phyloP scores from a whole-genome alignment of 257 asterid species.

The Catharanthus roseus region DNA sequence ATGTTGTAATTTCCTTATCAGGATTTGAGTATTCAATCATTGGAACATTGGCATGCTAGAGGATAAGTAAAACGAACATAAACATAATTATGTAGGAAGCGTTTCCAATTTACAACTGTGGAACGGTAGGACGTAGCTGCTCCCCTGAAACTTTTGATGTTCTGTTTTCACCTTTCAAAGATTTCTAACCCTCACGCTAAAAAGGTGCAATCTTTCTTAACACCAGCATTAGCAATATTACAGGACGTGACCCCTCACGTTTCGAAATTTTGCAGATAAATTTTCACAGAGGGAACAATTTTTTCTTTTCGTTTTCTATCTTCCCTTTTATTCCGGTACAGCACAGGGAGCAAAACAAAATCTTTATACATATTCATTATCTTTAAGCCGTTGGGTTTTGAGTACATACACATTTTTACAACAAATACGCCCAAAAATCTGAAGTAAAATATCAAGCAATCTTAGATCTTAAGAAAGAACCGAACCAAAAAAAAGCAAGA shows the following conservation, averaged over 20 bases:
- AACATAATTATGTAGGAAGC: neutral
- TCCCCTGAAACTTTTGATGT: neutral
- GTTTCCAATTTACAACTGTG: neutral
- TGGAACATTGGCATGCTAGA: neutral
- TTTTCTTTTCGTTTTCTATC: too few species aligned
- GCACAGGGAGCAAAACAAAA: neutral
- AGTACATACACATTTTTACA: neutral
- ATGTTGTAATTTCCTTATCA: neutral
- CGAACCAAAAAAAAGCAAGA: neutral
- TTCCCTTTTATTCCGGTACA: neutral
- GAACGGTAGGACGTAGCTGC: neutral
- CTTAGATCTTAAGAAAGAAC: slow-evolving; percentile 5
- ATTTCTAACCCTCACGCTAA: neutral
- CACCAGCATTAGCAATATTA: neutral
- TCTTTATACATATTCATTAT: neutral
- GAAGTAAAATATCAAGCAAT: neutral
- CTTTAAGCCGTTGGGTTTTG: neutral
- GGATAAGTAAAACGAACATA: neutral
- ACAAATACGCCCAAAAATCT: neutral
- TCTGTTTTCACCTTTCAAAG: neutral
- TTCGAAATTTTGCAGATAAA: too few species aligned
- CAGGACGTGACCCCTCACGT: neutral
- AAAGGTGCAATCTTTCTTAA: neutral
- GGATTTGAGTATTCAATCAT: neutral
- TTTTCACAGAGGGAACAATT: neutral